Conservation (phyloP, 257 asterid genomes). For the Rehmannia glutinosa region DNA sequence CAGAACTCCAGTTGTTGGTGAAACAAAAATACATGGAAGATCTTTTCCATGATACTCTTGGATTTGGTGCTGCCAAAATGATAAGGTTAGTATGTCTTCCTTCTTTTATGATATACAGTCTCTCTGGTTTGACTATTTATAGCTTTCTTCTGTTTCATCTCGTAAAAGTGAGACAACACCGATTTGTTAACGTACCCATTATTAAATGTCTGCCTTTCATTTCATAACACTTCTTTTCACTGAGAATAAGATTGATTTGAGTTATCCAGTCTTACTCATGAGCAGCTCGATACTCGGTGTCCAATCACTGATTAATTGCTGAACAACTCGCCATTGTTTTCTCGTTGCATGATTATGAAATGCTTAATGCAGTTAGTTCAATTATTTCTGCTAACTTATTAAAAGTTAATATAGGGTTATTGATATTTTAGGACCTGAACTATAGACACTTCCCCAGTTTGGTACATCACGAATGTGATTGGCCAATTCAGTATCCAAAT, state of each 20-base stretch:
- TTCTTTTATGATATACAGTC: background rate
- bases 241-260: background rate
- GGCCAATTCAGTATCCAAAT: too few relatives aligned
- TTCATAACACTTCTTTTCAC: background rate
- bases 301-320: too few relatives aligned
- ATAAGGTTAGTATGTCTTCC: conserved; percentile 49
- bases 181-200: background rate
- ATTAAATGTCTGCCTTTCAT: background rate
- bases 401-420: background rate
- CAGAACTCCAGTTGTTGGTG: conserved; percentile 52
- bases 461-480: too few relatives aligned
- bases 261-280: too few relatives aligned
- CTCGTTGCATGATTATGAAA: background rate
- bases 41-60: conserved; percentile 78
- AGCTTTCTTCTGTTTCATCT: background rate
- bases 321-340: background rate
- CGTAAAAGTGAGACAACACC: background rate
- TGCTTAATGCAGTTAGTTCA: background rate
- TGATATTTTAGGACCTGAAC: too few relatives aligned
- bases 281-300: too few relatives aligned
- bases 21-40: conserved; percentile 69
- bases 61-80: conserved; percentile 98
- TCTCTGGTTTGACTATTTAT: background rate
- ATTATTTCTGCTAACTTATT: background rate
- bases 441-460: too few relatives aligned